phyloP scores from a whole-genome alignment of 2,329 filamentous ascomycete genomes.

The Xylariales sp. region DNA sequence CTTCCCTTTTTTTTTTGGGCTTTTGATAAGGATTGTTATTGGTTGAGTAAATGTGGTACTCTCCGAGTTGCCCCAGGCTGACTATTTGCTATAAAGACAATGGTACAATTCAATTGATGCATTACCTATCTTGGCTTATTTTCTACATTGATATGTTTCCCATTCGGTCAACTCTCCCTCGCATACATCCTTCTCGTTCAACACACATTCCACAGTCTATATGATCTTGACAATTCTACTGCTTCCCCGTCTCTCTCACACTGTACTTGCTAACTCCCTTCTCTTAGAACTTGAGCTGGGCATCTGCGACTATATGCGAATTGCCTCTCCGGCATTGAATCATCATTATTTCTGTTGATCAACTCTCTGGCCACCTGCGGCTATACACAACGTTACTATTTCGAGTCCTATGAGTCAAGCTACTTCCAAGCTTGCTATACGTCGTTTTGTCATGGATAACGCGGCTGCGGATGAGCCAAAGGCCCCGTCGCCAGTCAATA shows the following conservation, averaged over 20 bases:
- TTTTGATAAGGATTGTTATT: background rate
- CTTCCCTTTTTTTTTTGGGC: too few relatives aligned
- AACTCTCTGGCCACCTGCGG: background rate
- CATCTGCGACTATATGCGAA: background rate
- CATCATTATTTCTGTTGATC: background rate
- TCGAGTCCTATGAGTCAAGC: constrained; percentile 2
- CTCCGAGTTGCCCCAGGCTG: background rate
- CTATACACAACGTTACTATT: background rate
- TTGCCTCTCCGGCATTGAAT: background rate
- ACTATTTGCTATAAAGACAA: background rate
- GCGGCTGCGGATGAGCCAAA: constrained; percentile 29
- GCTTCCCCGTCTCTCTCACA: background rate
- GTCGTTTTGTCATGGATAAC: constrained; percentile 32
- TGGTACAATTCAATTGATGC: background rate
- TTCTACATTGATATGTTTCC: background rate
- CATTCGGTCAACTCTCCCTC: background rate
- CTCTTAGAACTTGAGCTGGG: background rate
- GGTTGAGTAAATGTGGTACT: constrained; percentile 14
- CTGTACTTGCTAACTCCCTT: constrained; percentile 6
- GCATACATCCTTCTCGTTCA: background rate
- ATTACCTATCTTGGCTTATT: background rate
- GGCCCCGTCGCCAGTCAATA: constrained; percentile 18
- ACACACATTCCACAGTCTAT: background rate
- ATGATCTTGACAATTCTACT: background rate
- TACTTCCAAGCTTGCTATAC: background rate